Conservation (phyloP, 202 grass and related monocot genomes). For the Saccharum hybrid region DNA sequence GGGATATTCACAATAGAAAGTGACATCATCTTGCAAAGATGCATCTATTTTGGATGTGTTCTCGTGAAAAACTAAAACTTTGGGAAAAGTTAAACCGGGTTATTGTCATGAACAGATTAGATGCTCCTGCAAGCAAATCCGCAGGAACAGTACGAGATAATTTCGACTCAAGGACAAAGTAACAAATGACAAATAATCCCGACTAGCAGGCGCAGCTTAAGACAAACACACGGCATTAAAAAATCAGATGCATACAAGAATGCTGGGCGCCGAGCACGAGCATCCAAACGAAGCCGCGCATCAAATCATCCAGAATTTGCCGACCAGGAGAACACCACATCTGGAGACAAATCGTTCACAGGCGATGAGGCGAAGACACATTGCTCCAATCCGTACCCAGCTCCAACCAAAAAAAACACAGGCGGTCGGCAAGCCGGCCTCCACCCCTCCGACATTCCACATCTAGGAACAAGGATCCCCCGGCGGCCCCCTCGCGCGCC, state of each 20-base stretch:
- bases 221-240: conserved; percentile 44
- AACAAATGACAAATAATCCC: conserved; percentile 44
- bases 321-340: conserved; percentile 24
- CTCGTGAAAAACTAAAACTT: background rate
- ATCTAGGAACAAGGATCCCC: conserved; percentile 10
- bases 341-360: conserved; percentile 41
- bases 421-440: conserved; percentile 8
- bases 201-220: conserved; percentile 33
- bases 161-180: conserved; percentile 35
- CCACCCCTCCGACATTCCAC: conserved; percentile 27
- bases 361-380: conserved; percentile 36
- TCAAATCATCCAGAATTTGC: conserved; percentile 37
- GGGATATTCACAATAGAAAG: background rate
- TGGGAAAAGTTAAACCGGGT: background rate
- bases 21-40: conserved; percentile 27
- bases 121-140: conserved; percentile 9
- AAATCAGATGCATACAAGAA: conserved; percentile 40
- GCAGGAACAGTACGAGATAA: background rate
- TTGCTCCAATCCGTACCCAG: conserved; percentile 37
- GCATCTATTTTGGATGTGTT: conserved; percentile 14
- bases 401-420: background rate
- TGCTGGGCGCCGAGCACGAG: conserved; percentile 8
- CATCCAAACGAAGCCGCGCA: conserved; percentile 39
- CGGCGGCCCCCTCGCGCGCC: background rate
- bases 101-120: background rate